These are phyloP conservation scores for Aristolochia californica DNA, from an alignment of 164 flowering plant species.

Conservation along the genomic window DNA sequence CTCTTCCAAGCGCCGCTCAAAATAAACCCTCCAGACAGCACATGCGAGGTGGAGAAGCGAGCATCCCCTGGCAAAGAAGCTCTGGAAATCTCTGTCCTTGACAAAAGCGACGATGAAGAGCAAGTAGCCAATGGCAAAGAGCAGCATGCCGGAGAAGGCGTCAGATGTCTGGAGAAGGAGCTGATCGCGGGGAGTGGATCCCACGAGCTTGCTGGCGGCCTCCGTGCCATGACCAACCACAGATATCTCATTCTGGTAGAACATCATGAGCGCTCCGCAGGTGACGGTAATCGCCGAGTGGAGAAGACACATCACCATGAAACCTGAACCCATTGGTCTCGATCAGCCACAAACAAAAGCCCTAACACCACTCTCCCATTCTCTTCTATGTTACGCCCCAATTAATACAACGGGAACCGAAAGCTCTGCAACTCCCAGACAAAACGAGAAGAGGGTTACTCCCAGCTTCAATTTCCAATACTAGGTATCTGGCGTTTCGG, in stretches of 20 bases:
- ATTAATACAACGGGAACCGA: no score
- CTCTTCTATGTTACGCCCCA: not conserved
- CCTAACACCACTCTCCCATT: not conserved
- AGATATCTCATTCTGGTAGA: conserved; percentile 47
- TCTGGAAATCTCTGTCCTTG: conserved; percentile 48
- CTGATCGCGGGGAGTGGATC: conserved; percentile 70
- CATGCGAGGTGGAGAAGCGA: conserved; percentile 19
- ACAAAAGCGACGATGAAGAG: conserved; percentile 68
- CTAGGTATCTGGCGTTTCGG: no score
- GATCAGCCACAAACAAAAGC: not conserved
- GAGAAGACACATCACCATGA: conserved; percentile 47
- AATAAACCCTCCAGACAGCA: conserved; percentile 57
- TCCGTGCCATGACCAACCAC: conserved; percentile 49
- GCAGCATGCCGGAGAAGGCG: conserved; percentile 69
- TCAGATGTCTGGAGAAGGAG: conserved; percentile 55
- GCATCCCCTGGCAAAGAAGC: conserved; percentile 65
- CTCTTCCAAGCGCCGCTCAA: conserved; percentile 43
- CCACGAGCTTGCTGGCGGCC: conserved; percentile 52
- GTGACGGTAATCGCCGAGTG: conserved; percentile 50
- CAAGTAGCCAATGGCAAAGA: conserved; percentile 48
- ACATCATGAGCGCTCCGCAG: conserved; percentile 69
- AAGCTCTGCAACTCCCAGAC: no score
- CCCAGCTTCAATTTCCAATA: no score
- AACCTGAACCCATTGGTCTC: conserved; percentile 22
- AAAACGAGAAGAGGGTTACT: no score